A percentile compares a stretch with the other conserved stretches of the same genome.
Evolutionary conservation across 441 rosid genomes (phyloP).

Genomic region (Adansonia grandidieri): DNA sequence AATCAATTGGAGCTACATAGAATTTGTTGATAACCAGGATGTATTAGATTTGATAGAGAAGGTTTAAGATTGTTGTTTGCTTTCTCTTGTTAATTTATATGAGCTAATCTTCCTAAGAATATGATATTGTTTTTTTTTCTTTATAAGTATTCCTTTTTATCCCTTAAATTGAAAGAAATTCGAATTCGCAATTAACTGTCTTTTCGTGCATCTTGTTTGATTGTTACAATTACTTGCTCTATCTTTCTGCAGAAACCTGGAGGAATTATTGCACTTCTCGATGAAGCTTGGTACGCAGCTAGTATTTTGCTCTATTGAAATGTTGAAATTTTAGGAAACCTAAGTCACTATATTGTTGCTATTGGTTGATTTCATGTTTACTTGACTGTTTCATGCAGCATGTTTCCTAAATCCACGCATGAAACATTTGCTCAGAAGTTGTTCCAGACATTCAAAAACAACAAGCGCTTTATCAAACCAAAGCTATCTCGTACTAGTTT

Average conservation of each 20-base stretch:
- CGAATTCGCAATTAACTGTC: background rate
- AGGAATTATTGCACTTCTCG: slow-evolving; percentile 78
- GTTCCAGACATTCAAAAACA: slow-evolving; percentile 69
- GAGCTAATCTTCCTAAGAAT: background rate
- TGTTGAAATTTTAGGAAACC: slow-evolving; percentile 4
- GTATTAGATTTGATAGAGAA: slow-evolving; percentile 78
- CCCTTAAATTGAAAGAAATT: no score
- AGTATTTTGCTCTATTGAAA: slow-evolving; percentile 22
- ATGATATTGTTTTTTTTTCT: background rate
- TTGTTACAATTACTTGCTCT: slow-evolving; percentile 19
- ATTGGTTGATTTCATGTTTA: slow-evolving; percentile 27
- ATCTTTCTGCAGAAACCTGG: slow-evolving; percentile 73
- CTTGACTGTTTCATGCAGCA: slow-evolving; percentile 49
- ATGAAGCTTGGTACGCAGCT: slow-evolving; percentile 74
- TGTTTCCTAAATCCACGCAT: slow-evolving; percentile 83
- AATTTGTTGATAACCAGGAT: slow-evolving; percentile 78
- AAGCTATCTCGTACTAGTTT: slow-evolving; percentile 77
- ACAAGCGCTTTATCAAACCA: slow-evolving; percentile 71
- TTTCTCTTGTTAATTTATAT: slow-evolving; percentile 6
- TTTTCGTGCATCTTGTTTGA: background rate
- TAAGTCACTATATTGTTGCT: background rate
- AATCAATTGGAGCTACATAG: slow-evolving; percentile 79
- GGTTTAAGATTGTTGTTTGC: slow-evolving; percentile 36
- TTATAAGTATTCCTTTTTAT: background rate
- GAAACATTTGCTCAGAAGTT: slow-evolving; percentile 78